A percentile compares a stretch with the other conserved stretches of the same genome.
Conservation (phyloP, 306 rosid species). For the Sphenostylis stenocarpa region DNA sequence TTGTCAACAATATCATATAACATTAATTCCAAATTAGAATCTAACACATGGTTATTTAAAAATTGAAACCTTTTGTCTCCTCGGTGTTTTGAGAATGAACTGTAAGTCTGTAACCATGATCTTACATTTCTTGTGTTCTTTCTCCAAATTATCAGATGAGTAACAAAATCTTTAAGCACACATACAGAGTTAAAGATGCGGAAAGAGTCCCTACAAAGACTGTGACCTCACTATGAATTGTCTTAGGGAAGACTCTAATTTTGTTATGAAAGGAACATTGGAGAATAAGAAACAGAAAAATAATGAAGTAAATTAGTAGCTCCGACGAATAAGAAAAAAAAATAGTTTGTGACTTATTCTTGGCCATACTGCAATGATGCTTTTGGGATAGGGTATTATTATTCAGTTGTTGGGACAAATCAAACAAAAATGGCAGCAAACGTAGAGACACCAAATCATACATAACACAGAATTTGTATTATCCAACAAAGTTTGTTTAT, state of each 20-base stretch:
- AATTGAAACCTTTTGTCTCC: not conserved
- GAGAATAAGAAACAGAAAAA: conserved; percentile 27
- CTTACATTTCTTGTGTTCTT: not conserved
- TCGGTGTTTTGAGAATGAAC: not conserved
- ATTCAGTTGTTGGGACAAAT: conserved; percentile 36
- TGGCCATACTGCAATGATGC: conserved; percentile 42
- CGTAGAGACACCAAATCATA: conserved; percentile 29
- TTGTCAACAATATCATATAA: too few relatives aligned
- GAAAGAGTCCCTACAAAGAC: not conserved
- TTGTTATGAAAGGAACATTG: not conserved
- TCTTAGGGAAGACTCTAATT: not conserved
- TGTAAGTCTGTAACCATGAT: not conserved
- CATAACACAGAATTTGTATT: conserved; percentile 16
- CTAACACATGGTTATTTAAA: not conserved
- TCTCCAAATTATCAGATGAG: not conserved
- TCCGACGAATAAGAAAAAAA: conserved; percentile 9
- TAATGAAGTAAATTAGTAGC: conserved; percentile 13
- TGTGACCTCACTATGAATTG: conserved; percentile 14
- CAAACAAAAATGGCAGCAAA: not conserved
- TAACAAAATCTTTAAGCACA: conserved; percentile 5
- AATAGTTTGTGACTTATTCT: conserved; percentile 27
- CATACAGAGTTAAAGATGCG: not conserved
- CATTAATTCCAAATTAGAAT: too few relatives aligned
- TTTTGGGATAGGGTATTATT: conserved; percentile 31
- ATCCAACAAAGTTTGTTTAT: conserved; percentile 1